Evolutionary conservation across 2,329 filamentous ascomycete species (phyloP).

Genomic region (Annulohypoxylon truncatum): DNA sequence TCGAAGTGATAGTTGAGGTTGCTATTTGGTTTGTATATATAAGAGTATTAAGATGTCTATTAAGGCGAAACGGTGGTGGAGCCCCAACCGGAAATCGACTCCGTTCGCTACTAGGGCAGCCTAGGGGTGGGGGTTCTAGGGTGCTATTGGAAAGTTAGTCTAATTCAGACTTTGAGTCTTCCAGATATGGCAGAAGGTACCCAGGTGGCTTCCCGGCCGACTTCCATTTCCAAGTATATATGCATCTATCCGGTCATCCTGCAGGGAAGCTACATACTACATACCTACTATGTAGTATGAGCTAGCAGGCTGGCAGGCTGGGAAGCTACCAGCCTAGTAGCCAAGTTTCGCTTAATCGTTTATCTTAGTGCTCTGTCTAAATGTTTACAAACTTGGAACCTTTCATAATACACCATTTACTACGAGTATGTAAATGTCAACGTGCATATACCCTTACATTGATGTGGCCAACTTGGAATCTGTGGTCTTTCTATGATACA

Average conservation of each 20-base stretch:
- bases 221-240: constrained; percentile 20
- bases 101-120: constrained; percentile 9
- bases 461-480: constrained; percentile 15
- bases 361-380: constrained; percentile 1
- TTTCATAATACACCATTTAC: not conserved
- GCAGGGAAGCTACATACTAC: constrained; percentile 9
- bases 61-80: constrained; percentile 34
- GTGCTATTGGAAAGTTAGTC: constrained; percentile 22
- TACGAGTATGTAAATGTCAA: not conserved
- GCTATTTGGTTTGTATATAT: not conserved
- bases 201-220: constrained; percentile 19
- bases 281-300: not conserved
- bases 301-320: not conserved
- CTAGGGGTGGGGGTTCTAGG: not conserved
- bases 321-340: not conserved
- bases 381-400: constrained; percentile 5
- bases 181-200: constrained; percentile 25
- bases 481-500: constrained; percentile 10
- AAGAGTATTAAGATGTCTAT: not conserved
- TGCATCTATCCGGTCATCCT: constrained; percentile 24
- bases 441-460: constrained; percentile 10
- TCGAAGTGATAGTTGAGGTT: not conserved
- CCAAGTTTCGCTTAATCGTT: constrained; percentile 1
- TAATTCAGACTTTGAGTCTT: constrained; percentile 2
- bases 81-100: constrained; percentile 32